Evolutionary conservation across 1,284 basidiomycete species (phyloP).

Genomic region (Cutaneotrichosporon dermatis): DNA sequence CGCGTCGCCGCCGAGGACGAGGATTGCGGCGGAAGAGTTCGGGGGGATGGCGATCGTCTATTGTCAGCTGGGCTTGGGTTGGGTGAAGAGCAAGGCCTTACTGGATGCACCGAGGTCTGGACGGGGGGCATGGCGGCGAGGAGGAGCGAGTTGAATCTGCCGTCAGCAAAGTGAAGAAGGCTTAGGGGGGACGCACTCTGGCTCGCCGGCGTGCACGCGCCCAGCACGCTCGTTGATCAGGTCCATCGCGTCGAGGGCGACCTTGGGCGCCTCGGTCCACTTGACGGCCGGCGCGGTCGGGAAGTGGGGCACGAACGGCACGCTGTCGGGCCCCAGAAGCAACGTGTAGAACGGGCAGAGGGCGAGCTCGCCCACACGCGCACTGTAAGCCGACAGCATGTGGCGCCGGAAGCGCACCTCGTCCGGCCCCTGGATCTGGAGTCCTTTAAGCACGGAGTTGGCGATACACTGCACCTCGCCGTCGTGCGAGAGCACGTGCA

Average conservation of each 20-base stretch:
- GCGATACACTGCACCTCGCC: slow-evolving; percentile 7
- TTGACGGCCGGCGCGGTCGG: slow-evolving; percentile 20
- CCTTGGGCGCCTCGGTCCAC: slow-evolving; percentile 21
- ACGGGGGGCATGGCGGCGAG: slow-evolving; percentile 31
- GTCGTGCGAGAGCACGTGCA: slow-evolving; percentile 27
- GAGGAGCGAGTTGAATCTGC: slow-evolving; percentile 32
- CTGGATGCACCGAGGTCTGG: slow-evolving; percentile 18
- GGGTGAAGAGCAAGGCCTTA: slow-evolving; percentile 12
- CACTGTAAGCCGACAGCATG: slow-evolving; percentile 7
- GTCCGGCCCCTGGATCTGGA: slow-evolving; percentile 20
- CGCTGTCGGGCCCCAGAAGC: slow-evolving; percentile 22
- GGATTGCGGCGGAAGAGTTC: slow-evolving; percentile 16
- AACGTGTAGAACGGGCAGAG: slow-evolving; percentile 41
- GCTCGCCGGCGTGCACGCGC: slow-evolving; percentile 28
- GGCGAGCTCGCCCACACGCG: slow-evolving; percentile 18
- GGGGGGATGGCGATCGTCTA: slow-evolving; percentile 11
- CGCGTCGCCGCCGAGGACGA: slow-evolving; percentile 32
- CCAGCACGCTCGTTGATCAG: slow-evolving; percentile 36
- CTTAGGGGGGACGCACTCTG: slow-evolving; percentile 15
- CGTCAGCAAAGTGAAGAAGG: not conserved
- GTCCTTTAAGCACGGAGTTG: slow-evolving; percentile 7
- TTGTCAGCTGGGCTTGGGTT: not conserved
- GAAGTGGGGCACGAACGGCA: slow-evolving; percentile 20
- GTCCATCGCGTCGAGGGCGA: slow-evolving; percentile 24
- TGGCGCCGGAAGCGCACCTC: slow-evolving; percentile 25